Percentiles rank a stretch among this genome's conserved stretches.
Evolutionary conservation across 1,284 basidiomycete genomes (phyloP).

Genomic region (Puccinia novopanici): DNA sequence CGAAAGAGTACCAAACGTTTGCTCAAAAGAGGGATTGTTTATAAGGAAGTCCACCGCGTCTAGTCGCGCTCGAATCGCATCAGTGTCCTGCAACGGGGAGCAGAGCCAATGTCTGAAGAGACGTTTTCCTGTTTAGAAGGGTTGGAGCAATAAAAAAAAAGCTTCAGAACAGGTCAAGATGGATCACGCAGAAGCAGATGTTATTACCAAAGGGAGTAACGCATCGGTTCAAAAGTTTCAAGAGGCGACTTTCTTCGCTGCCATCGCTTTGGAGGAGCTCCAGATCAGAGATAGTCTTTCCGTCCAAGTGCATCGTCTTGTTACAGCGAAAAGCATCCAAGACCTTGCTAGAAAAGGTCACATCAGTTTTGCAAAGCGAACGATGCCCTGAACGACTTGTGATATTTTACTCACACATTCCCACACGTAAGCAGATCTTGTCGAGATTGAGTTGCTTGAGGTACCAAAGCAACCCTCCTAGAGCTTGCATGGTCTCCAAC

Average conservation of each 20-base stretch:
- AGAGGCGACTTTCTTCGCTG: conserved; percentile 79
- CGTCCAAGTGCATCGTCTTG: conserved; percentile 80
- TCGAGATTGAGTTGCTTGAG: conserved; percentile 88
- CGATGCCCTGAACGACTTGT: not conserved
- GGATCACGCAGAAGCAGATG: conserved; percentile 54
- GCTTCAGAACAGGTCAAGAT: conserved; percentile 15
- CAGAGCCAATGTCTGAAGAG: conserved; percentile 93
- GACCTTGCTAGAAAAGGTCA: conserved; percentile 66
- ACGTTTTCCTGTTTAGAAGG: conserved; percentile 69
- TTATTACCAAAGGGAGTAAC: conserved; percentile 80
- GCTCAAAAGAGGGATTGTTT: conserved; percentile 72
- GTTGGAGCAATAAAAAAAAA: conserved; percentile 42
- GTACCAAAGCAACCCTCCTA: conserved; percentile 89
- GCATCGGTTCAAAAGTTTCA: conserved; percentile 80
- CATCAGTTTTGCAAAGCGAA: conserved; percentile 70
- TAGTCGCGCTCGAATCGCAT: conserved; percentile 86
- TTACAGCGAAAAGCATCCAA: conserved; percentile 90
- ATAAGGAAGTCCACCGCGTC: conserved; percentile 90
- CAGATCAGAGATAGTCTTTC: conserved; percentile 87
- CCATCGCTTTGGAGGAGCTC: conserved; percentile 91
- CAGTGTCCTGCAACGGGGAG: conserved; percentile 75
- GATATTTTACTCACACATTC: conserved; percentile 8
- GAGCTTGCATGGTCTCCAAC: conserved; percentile 72
- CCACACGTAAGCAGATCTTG: conserved; percentile 70
- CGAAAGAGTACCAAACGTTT: conserved; percentile 71